A percentile compares a stretch with the other conserved stretches of the same genome.
phyloP scores from a whole-genome alignment of 176 grass and related monocot species.

The Carex pumila region DNA sequence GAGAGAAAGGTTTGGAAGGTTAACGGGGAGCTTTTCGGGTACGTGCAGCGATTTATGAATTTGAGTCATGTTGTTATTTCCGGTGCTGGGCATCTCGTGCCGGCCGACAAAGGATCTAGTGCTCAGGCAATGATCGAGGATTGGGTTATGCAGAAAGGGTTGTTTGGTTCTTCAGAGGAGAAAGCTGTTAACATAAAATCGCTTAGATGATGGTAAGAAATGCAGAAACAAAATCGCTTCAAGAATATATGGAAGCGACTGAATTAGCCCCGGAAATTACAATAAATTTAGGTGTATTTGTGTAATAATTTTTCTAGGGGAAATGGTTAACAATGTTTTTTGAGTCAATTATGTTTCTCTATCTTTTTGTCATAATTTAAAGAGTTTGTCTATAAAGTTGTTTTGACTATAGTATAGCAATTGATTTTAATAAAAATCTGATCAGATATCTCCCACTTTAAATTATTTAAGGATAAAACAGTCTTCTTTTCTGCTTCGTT shows the following conservation, averaged over 20 bases:
- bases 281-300: neutral
- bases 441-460: no score
- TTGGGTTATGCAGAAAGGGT: slow-evolving; percentile 47
- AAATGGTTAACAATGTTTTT: neutral
- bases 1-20: slow-evolving; percentile 51
- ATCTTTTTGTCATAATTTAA: neutral
- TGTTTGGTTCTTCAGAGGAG: slow-evolving; percentile 20
- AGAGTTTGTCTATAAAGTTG: no score
- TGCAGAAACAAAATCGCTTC: neutral
- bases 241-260: neutral
- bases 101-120: slow-evolving; percentile 30
- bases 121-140: slow-evolving; percentile 71
- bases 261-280: neutral
- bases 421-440: no score
- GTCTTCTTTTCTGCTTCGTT: no score
- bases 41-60: slow-evolving; percentile 32
- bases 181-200: neutral
- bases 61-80: slow-evolving; percentile 42
- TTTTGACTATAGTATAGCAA: no score
- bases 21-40: slow-evolving; percentile 23
- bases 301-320: neutral
- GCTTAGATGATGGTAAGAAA: neutral
- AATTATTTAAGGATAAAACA: no score
- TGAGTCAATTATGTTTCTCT: neutral
- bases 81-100: slow-evolving; percentile 55